Evolutionary conservation across 257 asterid species (phyloP).

Genomic region (Thymus quinquecostatus): DNA sequence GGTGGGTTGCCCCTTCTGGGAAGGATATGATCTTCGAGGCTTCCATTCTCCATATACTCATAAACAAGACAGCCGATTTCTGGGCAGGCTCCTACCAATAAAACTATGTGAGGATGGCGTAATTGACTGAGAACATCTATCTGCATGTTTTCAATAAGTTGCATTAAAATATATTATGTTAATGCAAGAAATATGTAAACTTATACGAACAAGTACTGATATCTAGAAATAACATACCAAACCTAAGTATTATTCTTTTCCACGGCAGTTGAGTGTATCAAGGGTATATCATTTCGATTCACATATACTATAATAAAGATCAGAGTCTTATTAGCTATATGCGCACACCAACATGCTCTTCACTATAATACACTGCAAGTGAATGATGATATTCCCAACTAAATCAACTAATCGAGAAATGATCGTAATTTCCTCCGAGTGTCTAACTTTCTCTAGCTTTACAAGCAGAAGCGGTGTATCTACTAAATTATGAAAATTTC

Average conservation of each 20-base stretch:
- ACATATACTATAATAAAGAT: too few species aligned
- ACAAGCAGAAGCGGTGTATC: conserved; percentile 10
- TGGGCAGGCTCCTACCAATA: conserved; percentile 89
- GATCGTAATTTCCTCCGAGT: background rate
- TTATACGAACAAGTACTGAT: background rate
- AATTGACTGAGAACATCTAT: conserved; percentile 85
- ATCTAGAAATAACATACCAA: background rate
- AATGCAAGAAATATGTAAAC: background rate
- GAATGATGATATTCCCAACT: conserved; percentile 12
- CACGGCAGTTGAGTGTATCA: background rate
- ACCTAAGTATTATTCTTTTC: too few species aligned
- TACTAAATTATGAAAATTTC: conserved; percentile 3
- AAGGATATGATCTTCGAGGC: conserved; percentile 65
- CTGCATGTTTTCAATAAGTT: conserved; percentile 42
- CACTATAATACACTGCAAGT: background rate
- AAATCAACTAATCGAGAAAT: conserved; percentile 3
- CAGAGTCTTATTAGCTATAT: background rate
- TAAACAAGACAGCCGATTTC: conserved; percentile 77
- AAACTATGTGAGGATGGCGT: conserved; percentile 77
- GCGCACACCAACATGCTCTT: conserved; percentile 8
- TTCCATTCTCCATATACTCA: conserved; percentile 88
- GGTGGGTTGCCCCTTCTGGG: conserved; percentile 44
- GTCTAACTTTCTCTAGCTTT: background rate
- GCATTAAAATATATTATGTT: background rate
- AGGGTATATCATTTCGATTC: background rate